A percentile compares a stretch with the other conserved stretches of the same genome.
These are phyloP conservation scores for Malassezia psittaci DNA, from an alignment of 1,284 basidiomycete species.

Conservation along the genomic window DNA sequence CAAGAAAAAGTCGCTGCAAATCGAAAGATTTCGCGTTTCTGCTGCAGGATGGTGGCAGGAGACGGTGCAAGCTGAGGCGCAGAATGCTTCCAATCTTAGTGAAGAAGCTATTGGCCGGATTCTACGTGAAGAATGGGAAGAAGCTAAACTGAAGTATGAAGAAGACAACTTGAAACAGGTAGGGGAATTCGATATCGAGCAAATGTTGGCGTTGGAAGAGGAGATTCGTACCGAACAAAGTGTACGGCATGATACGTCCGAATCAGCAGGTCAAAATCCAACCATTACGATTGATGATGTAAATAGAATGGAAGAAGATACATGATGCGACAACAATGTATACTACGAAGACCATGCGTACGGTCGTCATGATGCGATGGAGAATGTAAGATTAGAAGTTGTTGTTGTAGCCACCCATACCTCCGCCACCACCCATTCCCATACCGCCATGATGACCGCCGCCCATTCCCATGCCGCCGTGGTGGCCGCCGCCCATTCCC, in stretches of 20 bases:
- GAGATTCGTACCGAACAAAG: conserved; percentile 12
- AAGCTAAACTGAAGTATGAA: conserved; percentile 9
- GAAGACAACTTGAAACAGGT: not conserved
- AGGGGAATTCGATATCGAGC: conserved; percentile 14
- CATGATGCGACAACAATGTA: not conserved
- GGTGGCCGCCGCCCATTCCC: too few relatives aligned
- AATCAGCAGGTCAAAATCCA: too few relatives aligned
- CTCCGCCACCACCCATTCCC: too few relatives aligned
- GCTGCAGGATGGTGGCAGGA: not conserved
- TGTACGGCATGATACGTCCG: too few relatives aligned
- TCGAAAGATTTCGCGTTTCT: not conserved
- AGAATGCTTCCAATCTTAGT: not conserved
- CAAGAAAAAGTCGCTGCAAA: not conserved
- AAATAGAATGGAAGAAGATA: too few relatives aligned
- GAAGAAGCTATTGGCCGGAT: conserved; percentile 15
- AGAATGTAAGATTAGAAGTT: not conserved
- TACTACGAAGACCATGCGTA: not conserved
- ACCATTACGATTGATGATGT: too few relatives aligned
- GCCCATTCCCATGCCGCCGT: not conserved
- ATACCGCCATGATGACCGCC: not conserved
- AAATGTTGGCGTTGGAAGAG: conserved; percentile 18
- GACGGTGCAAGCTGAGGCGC: not conserved
- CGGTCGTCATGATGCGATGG: not conserved
- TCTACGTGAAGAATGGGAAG: conserved; percentile 17
- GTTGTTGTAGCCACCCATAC: not conserved